Percentiles rank a stretch among this genome's conserved stretches.
Conservation (phyloP, 73 alveolate species). For the Stentor coeruleus region DNA sequence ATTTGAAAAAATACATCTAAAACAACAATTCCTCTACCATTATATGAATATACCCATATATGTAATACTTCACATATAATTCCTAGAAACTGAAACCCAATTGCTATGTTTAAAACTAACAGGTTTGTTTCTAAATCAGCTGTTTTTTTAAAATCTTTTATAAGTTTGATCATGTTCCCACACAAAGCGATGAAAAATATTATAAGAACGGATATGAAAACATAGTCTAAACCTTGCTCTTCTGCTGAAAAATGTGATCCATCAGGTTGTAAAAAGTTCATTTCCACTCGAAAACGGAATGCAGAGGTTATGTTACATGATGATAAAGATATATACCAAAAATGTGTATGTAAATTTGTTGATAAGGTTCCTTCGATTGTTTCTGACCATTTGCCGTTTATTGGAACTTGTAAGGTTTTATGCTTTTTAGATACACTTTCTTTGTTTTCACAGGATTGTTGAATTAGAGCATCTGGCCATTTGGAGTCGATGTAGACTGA, state of each 20-base stretch:
- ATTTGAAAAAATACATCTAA: neutral
- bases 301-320: neutral
- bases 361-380: neutral
- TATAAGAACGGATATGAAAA: neutral
- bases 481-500: constrained; percentile 15
- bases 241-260: constrained; percentile 12
- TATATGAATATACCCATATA: neutral
- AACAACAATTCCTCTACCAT: constrained; percentile 15
- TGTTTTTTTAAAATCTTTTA: neutral
- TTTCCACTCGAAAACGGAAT: neutral
- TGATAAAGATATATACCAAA: constrained; percentile 12
- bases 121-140: neutral
- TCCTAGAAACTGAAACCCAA: neutral
- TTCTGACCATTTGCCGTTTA: constrained; percentile 20
- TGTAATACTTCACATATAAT: neutral
- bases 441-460: neutral
- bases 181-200: neutral
- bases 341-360: neutral
- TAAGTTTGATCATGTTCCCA: neutral
- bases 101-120: neutral
- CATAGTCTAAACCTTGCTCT: constrained; percentile 17
- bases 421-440: neutral
- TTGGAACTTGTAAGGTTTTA: neutral
- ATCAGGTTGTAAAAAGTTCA: neutral
- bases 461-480: constrained; percentile 11